These are phyloP conservation scores for Craspedostauros australis DNA, from an alignment of 108 stramenopile genomes.

Conservation along the genomic window DNA sequence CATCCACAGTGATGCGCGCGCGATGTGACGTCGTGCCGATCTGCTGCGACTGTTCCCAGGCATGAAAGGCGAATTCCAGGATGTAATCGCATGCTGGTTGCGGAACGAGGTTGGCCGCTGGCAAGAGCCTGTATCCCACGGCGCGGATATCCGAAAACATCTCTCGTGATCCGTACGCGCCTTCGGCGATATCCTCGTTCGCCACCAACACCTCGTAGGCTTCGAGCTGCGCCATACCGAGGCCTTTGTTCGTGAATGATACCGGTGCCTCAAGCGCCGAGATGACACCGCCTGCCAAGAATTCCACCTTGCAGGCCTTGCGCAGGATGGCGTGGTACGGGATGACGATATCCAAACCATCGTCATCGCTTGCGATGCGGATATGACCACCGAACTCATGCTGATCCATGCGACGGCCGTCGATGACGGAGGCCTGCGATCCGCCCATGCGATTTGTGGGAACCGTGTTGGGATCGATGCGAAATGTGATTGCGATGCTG, in stretches of 20 bases:
- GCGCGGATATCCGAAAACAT: slow-evolving; percentile 10
- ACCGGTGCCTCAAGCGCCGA: too few species aligned
- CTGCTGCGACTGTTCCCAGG: slow-evolving; percentile 14
- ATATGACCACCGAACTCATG: slow-evolving; percentile 30
- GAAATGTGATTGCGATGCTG: too few species aligned
- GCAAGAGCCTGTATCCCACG: slow-evolving; percentile 19
- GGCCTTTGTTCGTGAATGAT: slow-evolving; percentile 7
- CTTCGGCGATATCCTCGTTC: slow-evolving; percentile 16
- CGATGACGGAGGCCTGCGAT: background rate
- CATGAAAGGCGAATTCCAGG: slow-evolving; percentile 20
- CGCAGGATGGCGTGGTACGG: slow-evolving; percentile 18
- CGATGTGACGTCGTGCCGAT: too few species aligned
- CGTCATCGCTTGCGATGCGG: background rate
- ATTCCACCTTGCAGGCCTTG: slow-evolving; percentile 8
- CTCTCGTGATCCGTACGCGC: background rate
- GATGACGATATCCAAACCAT: slow-evolving; percentile 12
- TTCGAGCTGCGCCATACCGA: slow-evolving; percentile 26
- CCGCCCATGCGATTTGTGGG: slow-evolving; percentile 18
- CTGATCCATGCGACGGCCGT: slow-evolving; percentile 7
- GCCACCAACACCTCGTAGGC: slow-evolving; percentile 13
- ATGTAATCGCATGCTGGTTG: slow-evolving; percentile 15
- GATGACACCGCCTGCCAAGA: background rate
- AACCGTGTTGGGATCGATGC: slow-evolving; percentile 3
- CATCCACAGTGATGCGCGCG: too few species aligned
- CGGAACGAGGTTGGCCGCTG: background rate